Base-by-base conservation (phyloP, 1,284 basidiomycete species). In the Apiotrichum sp. region DNA sequence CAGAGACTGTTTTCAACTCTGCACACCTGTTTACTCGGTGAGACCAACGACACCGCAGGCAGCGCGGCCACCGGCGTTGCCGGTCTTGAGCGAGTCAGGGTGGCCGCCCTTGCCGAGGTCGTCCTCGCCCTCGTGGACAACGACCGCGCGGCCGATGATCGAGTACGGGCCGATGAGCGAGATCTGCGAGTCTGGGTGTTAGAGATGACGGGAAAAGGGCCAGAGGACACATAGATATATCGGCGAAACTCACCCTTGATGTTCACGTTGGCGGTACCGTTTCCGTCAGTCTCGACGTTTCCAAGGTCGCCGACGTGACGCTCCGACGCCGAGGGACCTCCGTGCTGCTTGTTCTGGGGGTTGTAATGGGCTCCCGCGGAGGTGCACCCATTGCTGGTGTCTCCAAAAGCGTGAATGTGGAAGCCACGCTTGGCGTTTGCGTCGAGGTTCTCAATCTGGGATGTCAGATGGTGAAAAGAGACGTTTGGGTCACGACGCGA, bases 301-400 rank as follows among this genome's bases (percentile, higher is more conserved):
- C 72, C 88, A 57, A 90, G 75, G 70, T 91, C 88, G 14, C 88
- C 88, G 32, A 86, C 82, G 72, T 90, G 88, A 61, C 87, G 79
- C 57, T 79, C 78, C 1, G 65, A 45, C 67, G 83, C 82, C 10
- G 73, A 70, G 29, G 82, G 86, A 14, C 40, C 53, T 54, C 87
- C 87, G 65, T 90, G 88, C 38, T 77, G 81, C 66, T 80, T 79
- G 36, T 75, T 78, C 68, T 80, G 80, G 0, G 87, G 87, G 77
- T 90, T 90, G 79, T 84, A 89, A 75, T 90, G 88, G 46, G 83
- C 65, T 8, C 87, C 86, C 38, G 88, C 81, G 31, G 85, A 86
- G 13, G 78, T 68, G 74, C 88, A 90, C 7, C 86, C 87, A 54
- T 80, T 77, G 53, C 62, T 64, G 47, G 42, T 36, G 50, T 58